These are phyloP conservation scores for Diversispora epigaea DNA, from an alignment of 192 early-diverging fungal genomes.

Conservation along the genomic window DNA sequence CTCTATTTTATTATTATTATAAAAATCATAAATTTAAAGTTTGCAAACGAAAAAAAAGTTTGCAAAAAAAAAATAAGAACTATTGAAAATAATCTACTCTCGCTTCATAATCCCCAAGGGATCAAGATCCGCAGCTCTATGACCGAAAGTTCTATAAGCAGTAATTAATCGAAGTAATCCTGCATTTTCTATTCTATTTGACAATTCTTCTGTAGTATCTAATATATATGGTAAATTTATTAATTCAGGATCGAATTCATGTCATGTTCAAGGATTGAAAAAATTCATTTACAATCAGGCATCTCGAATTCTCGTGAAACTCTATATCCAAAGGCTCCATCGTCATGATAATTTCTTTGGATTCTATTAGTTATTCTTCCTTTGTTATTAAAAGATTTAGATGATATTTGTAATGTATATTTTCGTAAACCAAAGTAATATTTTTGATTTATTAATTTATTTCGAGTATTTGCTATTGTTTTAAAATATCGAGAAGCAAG, in stretches of 20 bases:
- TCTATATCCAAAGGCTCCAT: constrained; percentile 87
- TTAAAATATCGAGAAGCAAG: no score
- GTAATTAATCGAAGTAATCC: constrained; percentile 83
- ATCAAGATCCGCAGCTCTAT: constrained; percentile 82
- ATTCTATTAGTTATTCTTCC: no score
- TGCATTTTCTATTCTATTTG: constrained; percentile 80
- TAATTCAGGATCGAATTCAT: no score
- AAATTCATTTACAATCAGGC: constrained; percentile 64
- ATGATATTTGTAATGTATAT: no score
- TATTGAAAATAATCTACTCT: constrained; percentile 52
- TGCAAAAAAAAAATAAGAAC: not conserved
- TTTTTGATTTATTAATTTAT: no score
- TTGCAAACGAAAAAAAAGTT: not conserved
- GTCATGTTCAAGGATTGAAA: not conserved
- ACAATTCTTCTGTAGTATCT: constrained; percentile 75
- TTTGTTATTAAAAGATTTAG: no score
- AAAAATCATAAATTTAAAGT: not conserved
- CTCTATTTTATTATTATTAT: constrained; percentile 15
- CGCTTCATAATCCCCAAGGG: constrained; percentile 72
- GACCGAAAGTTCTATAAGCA: constrained; percentile 78
- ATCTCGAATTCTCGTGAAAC: constrained; percentile 64
- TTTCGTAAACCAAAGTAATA: no score
- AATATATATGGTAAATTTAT: constrained; percentile 12
- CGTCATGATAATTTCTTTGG: constrained; percentile 63
- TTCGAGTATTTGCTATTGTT: no score